Evolutionary conservation across 306 rosid genomes (phyloP).

Genomic region (Fragaria nilgerrensis): DNA sequence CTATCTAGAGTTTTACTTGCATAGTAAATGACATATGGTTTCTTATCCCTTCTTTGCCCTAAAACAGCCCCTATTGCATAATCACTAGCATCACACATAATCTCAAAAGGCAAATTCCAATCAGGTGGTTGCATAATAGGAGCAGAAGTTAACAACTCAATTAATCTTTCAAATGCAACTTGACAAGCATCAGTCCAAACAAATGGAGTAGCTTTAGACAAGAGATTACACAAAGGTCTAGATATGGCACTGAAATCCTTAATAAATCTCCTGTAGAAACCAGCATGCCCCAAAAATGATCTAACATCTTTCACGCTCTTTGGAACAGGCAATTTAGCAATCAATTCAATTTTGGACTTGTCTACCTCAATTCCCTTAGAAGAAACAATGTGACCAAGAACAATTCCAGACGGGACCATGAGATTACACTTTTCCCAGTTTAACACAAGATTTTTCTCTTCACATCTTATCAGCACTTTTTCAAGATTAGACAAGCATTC

Average conservation of each 20-base stretch:
- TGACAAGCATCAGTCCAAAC: not conserved
- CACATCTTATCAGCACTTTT: not conserved
- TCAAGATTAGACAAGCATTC: not conserved
- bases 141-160: not conserved
- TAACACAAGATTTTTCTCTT: not conserved
- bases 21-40: not conserved
- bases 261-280: not conserved
- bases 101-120: not conserved
- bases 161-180: not conserved
- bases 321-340: not conserved
- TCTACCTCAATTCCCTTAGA: not conserved
- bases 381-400: not conserved
- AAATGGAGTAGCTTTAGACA: not conserved
- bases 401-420: not conserved
- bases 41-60: not conserved
- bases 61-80: not conserved
- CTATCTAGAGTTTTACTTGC: not conserved
- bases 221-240: not conserved
- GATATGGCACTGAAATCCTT: not conserved
- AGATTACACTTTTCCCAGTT: not conserved
- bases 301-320: not conserved
- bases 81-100: not conserved
- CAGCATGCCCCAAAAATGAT: not conserved
- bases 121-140: not conserved
- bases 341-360: not conserved